A percentile compares a stretch with the other conserved stretches of the same genome.
Evolutionary conservation across 805 yeast species (phyloP).

Genomic region (Diddensiella santjacobensis): DNA sequence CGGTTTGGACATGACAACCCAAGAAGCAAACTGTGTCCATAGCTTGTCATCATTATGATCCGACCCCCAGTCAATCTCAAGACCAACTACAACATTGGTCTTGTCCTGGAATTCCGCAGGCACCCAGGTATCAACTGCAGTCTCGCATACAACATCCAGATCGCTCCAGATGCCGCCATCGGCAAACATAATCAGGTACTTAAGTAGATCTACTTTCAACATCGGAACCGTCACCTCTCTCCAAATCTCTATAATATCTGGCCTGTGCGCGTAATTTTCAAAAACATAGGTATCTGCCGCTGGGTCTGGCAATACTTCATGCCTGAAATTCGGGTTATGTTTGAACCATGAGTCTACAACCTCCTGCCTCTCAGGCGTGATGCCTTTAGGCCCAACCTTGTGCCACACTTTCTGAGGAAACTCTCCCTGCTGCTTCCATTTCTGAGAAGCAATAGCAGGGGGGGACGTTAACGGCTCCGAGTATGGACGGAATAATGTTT

Average conservation of each 20-base stretch:
- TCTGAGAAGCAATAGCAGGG: not conserved
- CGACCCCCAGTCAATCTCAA: not conserved
- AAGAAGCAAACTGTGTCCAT: not conserved
- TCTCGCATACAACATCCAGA: constrained; percentile 1
- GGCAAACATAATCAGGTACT: not conserved
- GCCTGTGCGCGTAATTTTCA: not conserved
- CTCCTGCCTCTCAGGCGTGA: not conserved
- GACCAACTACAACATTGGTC: not conserved
- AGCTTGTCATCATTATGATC: not conserved
- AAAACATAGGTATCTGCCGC: not conserved
- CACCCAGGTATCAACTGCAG: not conserved
- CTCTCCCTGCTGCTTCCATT: not conserved
- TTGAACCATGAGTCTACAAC: not conserved
- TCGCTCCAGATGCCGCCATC: constrained; percentile 3
- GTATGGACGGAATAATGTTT: no score
- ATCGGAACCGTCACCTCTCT: not conserved
- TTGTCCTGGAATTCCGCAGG: not conserved
- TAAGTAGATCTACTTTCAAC: not conserved
- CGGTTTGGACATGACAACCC: not conserved
- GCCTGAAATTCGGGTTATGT: not conserved
- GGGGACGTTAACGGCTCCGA: no score
- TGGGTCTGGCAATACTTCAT: not conserved
- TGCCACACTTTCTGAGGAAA: constrained; percentile 1
- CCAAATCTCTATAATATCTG: not conserved
- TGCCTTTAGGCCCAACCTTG: constrained; percentile 1